Base-by-base conservation (phyloP, 768 basidiomycete species). In the Coprinellus micaceus region DNA sequence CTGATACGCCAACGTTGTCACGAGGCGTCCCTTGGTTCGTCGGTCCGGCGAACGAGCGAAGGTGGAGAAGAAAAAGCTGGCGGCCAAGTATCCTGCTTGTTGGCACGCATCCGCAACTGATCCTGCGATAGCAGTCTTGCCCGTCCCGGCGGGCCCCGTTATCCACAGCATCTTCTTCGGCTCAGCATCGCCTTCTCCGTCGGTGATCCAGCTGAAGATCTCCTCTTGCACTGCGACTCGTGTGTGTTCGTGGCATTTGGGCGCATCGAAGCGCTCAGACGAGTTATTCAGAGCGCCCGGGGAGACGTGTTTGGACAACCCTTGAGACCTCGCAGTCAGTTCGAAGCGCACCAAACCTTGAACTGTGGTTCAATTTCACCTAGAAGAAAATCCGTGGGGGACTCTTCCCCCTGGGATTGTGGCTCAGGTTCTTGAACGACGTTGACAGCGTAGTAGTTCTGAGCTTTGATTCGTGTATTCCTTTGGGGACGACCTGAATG, bases 21-120 rank as follows among this genome's bases (percentile, higher is more conserved):
- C 50, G 4, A 75, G 11, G 12, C 17, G 59, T 28, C 54, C 60
- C 2, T 61, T 63, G 5, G 62, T 62, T 1, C 62, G 64, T 11
- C 70, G 61, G 24, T 60, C 64, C 10, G 36, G 9, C 36, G 36
- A 37, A 37, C 60, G 41, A 36, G 67, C 66, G 10, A 63, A 60
- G 15, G 67, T 60, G 0, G 67, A 72, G 61, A 74, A 73, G 58
- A 74, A 74, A 59, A 71, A 74, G 47, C 68, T 70, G 0, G 69
- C 71, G 30, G 67, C 68, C 9, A 73, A 63, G 9, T 15, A 51
- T 17, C 53, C 59, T 26, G 24, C 21, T 30, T 43, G 56, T 54
- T 39, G 61, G 26, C 66, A 60, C 1, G n/a, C 13, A 17, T 65
- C 63, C 4, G 67, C 65, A 22, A 66, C 61, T 5, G 67, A 65